Conservation (phyloP, 2,329 filamentous ascomycete species). For the Hysterium pulicare region DNA sequence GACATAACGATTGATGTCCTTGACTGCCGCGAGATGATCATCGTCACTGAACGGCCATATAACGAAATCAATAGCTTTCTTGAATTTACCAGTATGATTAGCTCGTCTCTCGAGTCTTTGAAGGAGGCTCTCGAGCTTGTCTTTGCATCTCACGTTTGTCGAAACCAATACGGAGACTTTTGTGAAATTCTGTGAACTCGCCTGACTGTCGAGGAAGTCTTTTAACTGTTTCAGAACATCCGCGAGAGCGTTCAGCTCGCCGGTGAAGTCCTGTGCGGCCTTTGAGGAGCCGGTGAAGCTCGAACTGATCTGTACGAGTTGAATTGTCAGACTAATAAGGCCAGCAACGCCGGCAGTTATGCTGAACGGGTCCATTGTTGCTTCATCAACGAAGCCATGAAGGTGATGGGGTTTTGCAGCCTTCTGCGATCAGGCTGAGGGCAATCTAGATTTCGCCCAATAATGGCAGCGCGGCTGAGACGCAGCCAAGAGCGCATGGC, state of each 20-base stretch:
- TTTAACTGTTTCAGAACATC: conserved; percentile 4
- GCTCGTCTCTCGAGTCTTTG: conserved; percentile 3
- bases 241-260: conserved; percentile 4
- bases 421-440: no score
- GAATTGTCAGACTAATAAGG: conserved; percentile 7
- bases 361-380: conserved; percentile 9
- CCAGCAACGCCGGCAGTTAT: conserved; percentile 7
- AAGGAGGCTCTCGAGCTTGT: conserved; percentile 2
- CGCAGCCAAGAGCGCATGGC: no score
- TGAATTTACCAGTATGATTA: conserved; percentile 2
- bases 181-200: not conserved
- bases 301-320: conserved; percentile 4
- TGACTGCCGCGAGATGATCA: conserved; percentile 5
- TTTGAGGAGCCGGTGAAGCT: not conserved
- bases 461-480: no score
- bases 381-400: no score
- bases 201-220: conserved; percentile 4
- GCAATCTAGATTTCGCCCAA: no score
- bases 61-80: conserved; percentile 1
- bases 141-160: conserved; percentile 5
- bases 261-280: conserved; percentile 5
- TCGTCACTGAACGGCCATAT: conserved; percentile 8
- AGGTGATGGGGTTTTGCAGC: no score
- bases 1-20: conserved; percentile 6
- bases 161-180: conserved; percentile 2